Conservation (phyloP, 73 alveolate genomes). For the Paramecium primaurelia region DNA sequence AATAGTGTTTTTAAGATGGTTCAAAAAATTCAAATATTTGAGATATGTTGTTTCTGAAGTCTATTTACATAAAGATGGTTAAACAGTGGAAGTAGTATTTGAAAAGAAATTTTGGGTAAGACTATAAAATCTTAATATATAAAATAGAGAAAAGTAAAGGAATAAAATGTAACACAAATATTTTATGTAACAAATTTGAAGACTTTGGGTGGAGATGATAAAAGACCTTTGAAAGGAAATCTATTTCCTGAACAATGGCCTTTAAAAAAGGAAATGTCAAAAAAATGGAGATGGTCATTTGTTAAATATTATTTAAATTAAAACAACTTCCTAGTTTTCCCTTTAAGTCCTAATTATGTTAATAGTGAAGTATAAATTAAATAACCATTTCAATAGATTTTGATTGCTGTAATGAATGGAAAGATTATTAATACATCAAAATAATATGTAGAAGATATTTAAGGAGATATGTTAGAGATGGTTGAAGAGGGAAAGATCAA, state of each 20-base stretch:
- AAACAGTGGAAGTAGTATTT: not conserved
- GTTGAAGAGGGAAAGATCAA: not conserved
- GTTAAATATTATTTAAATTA: not conserved
- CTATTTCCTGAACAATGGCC: constrained; percentile 22
- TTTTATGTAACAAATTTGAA: constrained; percentile 1
- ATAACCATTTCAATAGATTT: not conserved
- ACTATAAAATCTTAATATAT: not conserved
- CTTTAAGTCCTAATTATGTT: not conserved
- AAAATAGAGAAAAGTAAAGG: constrained; percentile 31
- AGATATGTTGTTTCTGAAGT: constrained; percentile 35
- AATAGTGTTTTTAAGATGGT: not conserved
- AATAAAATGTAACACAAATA: not conserved
- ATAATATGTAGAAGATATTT: not conserved
- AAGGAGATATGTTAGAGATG: not conserved
- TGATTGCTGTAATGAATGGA: constrained; percentile 13
- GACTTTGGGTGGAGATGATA: not conserved
- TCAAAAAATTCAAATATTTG: not conserved
- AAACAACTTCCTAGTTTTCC: not conserved
- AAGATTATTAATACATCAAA: constrained; percentile 13
- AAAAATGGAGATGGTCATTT: not conserved
- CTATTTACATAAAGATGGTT: constrained; percentile 4
- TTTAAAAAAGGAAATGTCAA: not conserved
- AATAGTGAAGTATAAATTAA: not conserved
- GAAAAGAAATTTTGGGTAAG: constrained; percentile 35
- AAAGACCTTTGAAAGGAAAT: not conserved